Percentiles rank a stretch among this genome's conserved stretches.
Evolutionary conservation across 1,139 yeast genomes (phyloP).

Genomic region (Hansenula anomala): DNA sequence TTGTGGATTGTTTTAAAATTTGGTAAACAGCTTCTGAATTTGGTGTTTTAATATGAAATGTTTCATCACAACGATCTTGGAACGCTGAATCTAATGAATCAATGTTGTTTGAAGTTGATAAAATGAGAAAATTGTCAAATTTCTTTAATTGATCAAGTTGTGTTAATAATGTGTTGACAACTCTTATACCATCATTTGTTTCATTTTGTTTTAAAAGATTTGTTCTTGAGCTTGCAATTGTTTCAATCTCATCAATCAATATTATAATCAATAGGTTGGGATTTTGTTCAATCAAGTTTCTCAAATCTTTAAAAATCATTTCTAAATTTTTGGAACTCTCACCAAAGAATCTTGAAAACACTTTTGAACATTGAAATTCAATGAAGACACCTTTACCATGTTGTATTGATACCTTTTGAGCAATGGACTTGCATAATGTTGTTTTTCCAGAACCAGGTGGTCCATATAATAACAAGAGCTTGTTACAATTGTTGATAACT

Average conservation of each 20-base stretch:
- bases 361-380: slow-evolving; percentile 32
- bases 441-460: slow-evolving; percentile 55
- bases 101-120: slow-evolving; percentile 33
- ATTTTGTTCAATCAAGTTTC: slow-evolving; percentile 15
- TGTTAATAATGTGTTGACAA: slow-evolving; percentile 34
- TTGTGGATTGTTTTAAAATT: slow-evolving; percentile 22
- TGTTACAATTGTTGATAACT: slow-evolving; percentile 15
- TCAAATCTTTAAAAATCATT: slow-evolving; percentile 27
- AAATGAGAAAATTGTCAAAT: slow-evolving; percentile 26
- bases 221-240: slow-evolving; percentile 33
- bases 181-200: slow-evolving; percentile 33
- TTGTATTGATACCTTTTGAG: slow-evolving; percentile 30
- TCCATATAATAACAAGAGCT: slow-evolving; percentile 33
- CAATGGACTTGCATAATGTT: slow-evolving; percentile 38
- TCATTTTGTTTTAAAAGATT: slow-evolving; percentile 29
- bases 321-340: slow-evolving; percentile 35
- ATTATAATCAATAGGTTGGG: slow-evolving; percentile 23
- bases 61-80: slow-evolving; percentile 31
- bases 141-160: slow-evolving; percentile 30
- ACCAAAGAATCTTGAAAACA: slow-evolving; percentile 38
- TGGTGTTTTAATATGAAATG: slow-evolving; percentile 28
- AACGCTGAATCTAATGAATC: slow-evolving; percentile 31
- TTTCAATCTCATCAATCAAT: slow-evolving; percentile 36
- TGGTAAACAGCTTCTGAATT: slow-evolving; percentile 16
- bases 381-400: slow-evolving; percentile 22